A percentile compares a stretch with the other conserved stretches of the same genome.
phyloP scores from a whole-genome alignment of 805 yeast species.

The Yamadazyma olivae region DNA sequence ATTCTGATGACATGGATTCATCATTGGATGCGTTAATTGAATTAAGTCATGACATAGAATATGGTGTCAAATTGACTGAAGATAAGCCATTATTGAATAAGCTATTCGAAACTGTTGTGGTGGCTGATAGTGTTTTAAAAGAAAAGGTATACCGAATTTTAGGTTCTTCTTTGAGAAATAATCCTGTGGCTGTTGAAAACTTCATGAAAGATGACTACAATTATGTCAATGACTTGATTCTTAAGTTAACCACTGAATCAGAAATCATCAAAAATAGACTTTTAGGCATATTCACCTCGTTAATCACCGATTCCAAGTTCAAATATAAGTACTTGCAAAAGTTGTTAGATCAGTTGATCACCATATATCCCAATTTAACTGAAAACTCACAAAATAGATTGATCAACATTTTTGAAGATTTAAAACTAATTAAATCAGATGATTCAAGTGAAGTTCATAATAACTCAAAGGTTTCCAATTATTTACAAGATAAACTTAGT shows the following conservation, averaged over 20 bases:
- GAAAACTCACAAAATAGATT: slow-evolving; percentile 34
- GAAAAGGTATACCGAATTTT: slow-evolving; percentile 61
- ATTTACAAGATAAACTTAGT: slow-evolving; percentile 32
- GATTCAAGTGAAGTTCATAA: slow-evolving; percentile 22
- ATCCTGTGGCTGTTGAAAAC: slow-evolving; percentile 53
- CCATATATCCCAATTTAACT: slow-evolving; percentile 25
- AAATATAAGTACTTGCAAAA: slow-evolving; percentile 21
- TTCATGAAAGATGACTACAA: slow-evolving; percentile 23
- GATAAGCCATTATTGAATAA: slow-evolving; percentile 24
- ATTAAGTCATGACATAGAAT: slow-evolving; percentile 64
- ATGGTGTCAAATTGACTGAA: slow-evolving; percentile 49
- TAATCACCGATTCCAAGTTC: slow-evolving; percentile 37
- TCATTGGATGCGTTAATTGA: slow-evolving; percentile 50
- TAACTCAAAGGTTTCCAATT: slow-evolving; percentile 22
- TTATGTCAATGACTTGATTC: slow-evolving; percentile 11
- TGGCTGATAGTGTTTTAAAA: background rate
- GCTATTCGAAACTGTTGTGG: background rate
- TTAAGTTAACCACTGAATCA: slow-evolving; percentile 18
- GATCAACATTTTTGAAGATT: slow-evolving; percentile 47
- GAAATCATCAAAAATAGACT: slow-evolving; percentile 43
- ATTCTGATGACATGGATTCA: background rate
- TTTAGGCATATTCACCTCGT: slow-evolving; percentile 51
- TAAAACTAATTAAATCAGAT: slow-evolving; percentile 19
- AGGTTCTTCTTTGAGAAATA: slow-evolving; percentile 71
- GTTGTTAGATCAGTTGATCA: slow-evolving; percentile 23